phyloP scores from a whole-genome alignment of 73 alveolate species.

The Paramecium sexaurelia region DNA sequence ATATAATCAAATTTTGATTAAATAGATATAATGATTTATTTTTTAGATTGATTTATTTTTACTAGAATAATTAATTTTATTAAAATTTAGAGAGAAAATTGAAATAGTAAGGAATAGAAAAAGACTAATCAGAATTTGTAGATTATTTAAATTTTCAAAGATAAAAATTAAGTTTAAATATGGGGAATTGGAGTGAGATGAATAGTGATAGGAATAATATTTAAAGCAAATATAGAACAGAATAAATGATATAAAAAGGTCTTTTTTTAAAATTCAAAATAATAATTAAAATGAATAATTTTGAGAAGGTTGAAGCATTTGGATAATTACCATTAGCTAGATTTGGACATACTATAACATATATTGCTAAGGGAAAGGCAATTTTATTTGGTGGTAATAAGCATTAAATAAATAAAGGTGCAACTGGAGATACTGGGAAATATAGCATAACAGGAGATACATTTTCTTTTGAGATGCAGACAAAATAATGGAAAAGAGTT shows the following conservation, averaged over 20 bases:
- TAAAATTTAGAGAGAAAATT: not conserved
- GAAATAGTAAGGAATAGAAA: not conserved
- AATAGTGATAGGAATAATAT: not conserved
- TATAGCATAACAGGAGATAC: slow-evolving; percentile 94
- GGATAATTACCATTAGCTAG: slow-evolving; percentile 83
- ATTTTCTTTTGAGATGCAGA: slow-evolving; percentile 79
- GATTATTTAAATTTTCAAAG: not conserved
- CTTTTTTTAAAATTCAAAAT: not conserved
- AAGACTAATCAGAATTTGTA: not conserved
- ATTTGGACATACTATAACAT: slow-evolving; percentile 93
- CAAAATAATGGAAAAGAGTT: slow-evolving; percentile 86
- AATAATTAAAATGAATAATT: not conserved
- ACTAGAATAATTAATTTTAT: not conserved
- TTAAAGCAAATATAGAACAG: not conserved
- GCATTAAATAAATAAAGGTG: slow-evolving; percentile 44
- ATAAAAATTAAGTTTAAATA: no score
- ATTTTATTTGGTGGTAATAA: slow-evolving; percentile 90
- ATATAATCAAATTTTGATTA: not conserved
- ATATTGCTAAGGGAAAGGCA: slow-evolving; percentile 85
- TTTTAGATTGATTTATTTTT: not conserved
- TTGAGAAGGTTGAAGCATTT: slow-evolving; percentile 47
- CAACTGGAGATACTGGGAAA: slow-evolving; percentile 95
- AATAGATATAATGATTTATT: not conserved
- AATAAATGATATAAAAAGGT: not conserved
- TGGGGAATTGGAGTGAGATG: not conserved